Base-by-base conservation (phyloP, 805 yeast genomes). In the Ogataea glucozyma region DNA sequence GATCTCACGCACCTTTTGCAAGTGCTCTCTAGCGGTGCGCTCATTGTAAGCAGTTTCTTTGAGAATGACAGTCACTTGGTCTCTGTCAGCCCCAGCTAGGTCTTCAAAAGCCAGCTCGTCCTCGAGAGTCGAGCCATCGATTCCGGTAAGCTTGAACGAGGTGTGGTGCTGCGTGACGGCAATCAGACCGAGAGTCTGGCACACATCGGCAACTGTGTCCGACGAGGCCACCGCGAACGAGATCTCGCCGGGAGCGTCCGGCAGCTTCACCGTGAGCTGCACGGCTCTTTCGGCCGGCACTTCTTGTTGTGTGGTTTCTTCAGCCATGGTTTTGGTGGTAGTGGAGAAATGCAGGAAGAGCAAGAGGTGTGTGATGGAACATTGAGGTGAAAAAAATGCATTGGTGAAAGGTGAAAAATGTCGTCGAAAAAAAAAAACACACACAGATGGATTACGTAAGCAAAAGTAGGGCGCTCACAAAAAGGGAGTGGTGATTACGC, bases 131-230 rank as follows among this genome's bases (percentile, higher is more conserved):
- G 56, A 52, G 17, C 69, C 74, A 6, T 66, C 60, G 31, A 57
- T 58, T 31, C 54, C 58, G 16, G 38, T 19, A 16, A 86, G 66
- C 3, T 72, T 63, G 57, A 78, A 88, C 51, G 79, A 75, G 22
- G 95, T 83, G 53, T 75, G 71, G 37, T 79, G 82, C 52, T 72
- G 72, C 31, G 84, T 75, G 19, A 70, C 69, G 8, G 84, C 77
- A 22, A 79, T 63, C n/a, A 78, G 64, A n/a, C 73, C 64, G 38
- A 87, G 63, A 12, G 84, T 72, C 56, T 78, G 79, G 47, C 69
- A 72, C 37, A 87, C 69, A 41, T 82, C 86, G 32, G 72, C 65
- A 38, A 85, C 56, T 14, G 81, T 61, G 48, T 81, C 88, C 6
- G 51, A 24, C 13, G 46, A 23, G 7, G 61, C 37, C 14, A 57